These are phyloP conservation scores for Asterochloris sp. DNA, from an alignment of 139 green algal species.

Conservation along the genomic window DNA sequence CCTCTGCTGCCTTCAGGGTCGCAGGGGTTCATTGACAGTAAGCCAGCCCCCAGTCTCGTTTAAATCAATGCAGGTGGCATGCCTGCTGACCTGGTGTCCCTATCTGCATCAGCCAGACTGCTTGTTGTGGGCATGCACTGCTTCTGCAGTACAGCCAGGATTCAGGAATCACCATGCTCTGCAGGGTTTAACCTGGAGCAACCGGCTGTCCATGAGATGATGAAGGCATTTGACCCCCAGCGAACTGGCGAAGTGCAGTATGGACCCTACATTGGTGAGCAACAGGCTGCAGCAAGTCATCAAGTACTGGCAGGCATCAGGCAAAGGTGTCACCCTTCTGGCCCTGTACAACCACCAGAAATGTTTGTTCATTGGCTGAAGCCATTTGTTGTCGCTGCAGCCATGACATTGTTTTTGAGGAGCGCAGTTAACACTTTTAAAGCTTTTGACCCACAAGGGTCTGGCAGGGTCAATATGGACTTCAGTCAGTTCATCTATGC, in stretches of 20 bases:
- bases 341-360: no score
- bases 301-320: no score
- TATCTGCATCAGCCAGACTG: background rate
- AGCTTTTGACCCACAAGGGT: constrained; percentile 44
- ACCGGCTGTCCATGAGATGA: constrained; percentile 7
- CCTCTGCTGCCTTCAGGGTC: no score
- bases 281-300: no score
- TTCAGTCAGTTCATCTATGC: constrained; percentile 47
- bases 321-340: no score
- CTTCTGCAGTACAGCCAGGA: no score
- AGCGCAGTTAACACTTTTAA: constrained; percentile 47
- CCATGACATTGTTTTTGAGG: constrained; percentile 62
- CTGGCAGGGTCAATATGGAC: constrained; percentile 39
- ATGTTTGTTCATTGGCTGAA: no score
- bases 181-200: constrained; percentile 10
- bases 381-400: background rate
- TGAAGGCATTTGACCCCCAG: constrained; percentile 13
- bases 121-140: background rate
- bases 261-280: constrained; percentile 6
- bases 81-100: background rate
- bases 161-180: background rate
- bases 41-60: background rate
- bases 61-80: background rate
- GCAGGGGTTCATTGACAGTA: background rate
- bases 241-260: constrained; percentile 7